Evolutionary conservation across 176 grass and related monocot species (phyloP), one percentile per base, ranked within the genome.

Genomic region (Oropetium thomaeum): DNA sequence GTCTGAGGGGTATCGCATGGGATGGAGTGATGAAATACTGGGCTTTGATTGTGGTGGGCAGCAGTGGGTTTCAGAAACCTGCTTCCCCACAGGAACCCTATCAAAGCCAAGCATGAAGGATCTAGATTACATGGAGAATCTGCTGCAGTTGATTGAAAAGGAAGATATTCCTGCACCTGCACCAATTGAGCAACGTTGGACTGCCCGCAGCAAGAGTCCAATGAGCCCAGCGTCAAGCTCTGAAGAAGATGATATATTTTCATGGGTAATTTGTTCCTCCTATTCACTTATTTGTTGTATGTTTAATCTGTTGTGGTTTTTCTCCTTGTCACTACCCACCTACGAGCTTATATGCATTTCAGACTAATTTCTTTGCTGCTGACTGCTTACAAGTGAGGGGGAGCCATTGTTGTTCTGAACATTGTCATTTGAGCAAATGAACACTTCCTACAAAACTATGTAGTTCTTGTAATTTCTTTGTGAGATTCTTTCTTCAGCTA

Each of bases 11-110:
- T 97, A 87, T 79, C 88, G 94, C 28, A 83, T 97, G 62, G 90
- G 94, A 23, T 97, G 90, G 90, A 97, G 94, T 82, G 90, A 97
- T 74, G 94, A 97, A 86, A 91, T 97, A 67, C 68, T 97, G 73
- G 90, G 94, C 41, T 97, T 97, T 75, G 94, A 97, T 79, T 97
- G 94, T 91, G 94, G 94, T 65, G 94, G 94, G 11, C 88, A 93
- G 75, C 90, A 97, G 76, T 97, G 90, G 94, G 94, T 97, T 39
- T 89, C 83, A 53, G 90, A 93, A 78, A 97, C 62, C 34, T 93
- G 94, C 74, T 97, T 97, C 54, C 88, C 88, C 68, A 77, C 90
- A 17, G 94, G 94, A 37, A 89, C 90, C 49, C 70, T 93, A 74
- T 45, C 68, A 73, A 97, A 87, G 27, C 90, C 94, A 73, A 93